These are phyloP conservation scores for Closterium sp. DNA, from an alignment of 139 green algal species.

Conservation along the genomic window DNA sequence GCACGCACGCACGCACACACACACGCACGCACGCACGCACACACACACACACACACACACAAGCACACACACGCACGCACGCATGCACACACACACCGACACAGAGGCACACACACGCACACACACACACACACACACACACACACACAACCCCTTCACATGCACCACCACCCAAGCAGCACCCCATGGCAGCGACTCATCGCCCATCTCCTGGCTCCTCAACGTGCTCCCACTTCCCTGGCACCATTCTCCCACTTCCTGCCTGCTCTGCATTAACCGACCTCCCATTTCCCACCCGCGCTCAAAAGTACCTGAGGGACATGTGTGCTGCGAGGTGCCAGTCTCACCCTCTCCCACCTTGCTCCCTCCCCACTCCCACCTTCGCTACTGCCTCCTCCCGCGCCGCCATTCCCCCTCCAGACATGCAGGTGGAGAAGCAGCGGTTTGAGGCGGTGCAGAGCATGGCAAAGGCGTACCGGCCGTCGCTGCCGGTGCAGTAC, in stretches of 20 bases:
- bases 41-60: not conserved
- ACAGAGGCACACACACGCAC: not conserved
- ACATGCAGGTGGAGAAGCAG: slow-evolving; percentile 39
- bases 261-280: too few relatives aligned
- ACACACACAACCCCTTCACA: not conserved
- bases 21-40: too few relatives aligned
- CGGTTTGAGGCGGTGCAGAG: slow-evolving; percentile 42
- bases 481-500: slow-evolving; percentile 28
- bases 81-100: not conserved
- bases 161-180: too few relatives aligned
- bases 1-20: not conserved
- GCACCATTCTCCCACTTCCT: too few relatives aligned
- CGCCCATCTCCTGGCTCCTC: too few relatives aligned
- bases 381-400: not conserved
- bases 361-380: not conserved
- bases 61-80: too few relatives aligned
- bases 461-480: slow-evolving; percentile 39
- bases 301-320: too few relatives aligned
- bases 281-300: too few relatives aligned
- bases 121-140: not conserved
- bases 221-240: too few relatives aligned
- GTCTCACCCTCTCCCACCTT: not conserved
- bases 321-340: too few relatives aligned
- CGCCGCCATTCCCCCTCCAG: not conserved
- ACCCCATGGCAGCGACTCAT: too few relatives aligned